Conservation (phyloP, 2,329 filamentous ascomycete species). For the Xylaria multiplex region DNA sequence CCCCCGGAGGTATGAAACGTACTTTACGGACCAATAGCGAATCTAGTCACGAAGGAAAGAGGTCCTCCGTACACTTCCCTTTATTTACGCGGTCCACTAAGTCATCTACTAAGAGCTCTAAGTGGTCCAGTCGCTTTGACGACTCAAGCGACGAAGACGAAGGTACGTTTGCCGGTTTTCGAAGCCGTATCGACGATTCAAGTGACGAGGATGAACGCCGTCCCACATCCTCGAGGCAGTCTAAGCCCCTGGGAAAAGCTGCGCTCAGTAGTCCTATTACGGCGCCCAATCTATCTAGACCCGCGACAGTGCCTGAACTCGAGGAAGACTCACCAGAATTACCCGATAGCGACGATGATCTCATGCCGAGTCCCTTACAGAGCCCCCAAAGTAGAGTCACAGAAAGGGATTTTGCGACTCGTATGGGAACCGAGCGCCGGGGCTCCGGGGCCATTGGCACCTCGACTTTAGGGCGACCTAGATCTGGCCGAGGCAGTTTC, state of each 20-base stretch:
- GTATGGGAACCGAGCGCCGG: slow-evolving; percentile 31
- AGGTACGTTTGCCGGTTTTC: slow-evolving; percentile 52
- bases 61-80: slow-evolving; percentile 54
- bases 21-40: slow-evolving; percentile 56
- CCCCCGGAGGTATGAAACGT: slow-evolving; percentile 54
- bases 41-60: slow-evolving; percentile 51
- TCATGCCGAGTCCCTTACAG: slow-evolving; percentile 45
- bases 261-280: slow-evolving; percentile 48
- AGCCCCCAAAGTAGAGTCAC: slow-evolving; percentile 41
- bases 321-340: slow-evolving; percentile 65
- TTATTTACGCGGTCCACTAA: slow-evolving; percentile 57
- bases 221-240: slow-evolving; percentile 48
- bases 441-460: slow-evolving; percentile 46
- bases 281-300: slow-evolving; percentile 59
- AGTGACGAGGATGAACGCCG: slow-evolving; percentile 70
- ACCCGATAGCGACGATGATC: slow-evolving; percentile 67
- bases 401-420: slow-evolving; percentile 27
- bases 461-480: slow-evolving; percentile 43
- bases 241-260: slow-evolving; percentile 43
- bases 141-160: slow-evolving; percentile 72
- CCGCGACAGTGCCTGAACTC: slow-evolving; percentile 66
- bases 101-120: slow-evolving; percentile 38
- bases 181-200: slow-evolving; percentile 75
- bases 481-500: slow-evolving; percentile 44
- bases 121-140: slow-evolving; percentile 60